Evolutionary conservation across 768 basidiomycete species (phyloP).

Genomic region (Botryobasidium botryosum): DNA sequence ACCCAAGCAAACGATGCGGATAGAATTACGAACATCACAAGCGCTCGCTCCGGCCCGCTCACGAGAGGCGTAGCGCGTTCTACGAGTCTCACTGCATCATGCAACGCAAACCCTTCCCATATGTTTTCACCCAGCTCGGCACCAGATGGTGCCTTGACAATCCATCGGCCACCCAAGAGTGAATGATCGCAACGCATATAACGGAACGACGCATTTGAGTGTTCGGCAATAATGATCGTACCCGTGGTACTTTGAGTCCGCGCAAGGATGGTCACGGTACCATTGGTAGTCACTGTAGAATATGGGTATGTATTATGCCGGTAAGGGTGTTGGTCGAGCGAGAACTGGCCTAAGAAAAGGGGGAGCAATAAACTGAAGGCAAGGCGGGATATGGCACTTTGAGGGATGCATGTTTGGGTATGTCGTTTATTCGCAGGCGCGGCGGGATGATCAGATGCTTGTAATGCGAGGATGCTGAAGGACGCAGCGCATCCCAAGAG

Average conservation of each 20-base stretch:
- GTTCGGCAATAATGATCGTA: slow-evolving; percentile 61
- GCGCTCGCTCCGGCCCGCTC: slow-evolving; percentile 10
- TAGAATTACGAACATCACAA: background rate
- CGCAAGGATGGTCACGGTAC: slow-evolving; percentile 16
- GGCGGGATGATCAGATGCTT: no score
- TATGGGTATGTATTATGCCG: slow-evolving; percentile 32
- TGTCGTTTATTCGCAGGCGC: no score
- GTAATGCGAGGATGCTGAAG: no score
- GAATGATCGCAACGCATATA: slow-evolving; percentile 39
- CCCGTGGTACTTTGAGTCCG: slow-evolving; percentile 36
- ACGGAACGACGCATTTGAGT: slow-evolving; percentile 47
- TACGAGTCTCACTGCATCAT: slow-evolving; percentile 67
- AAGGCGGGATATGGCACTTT: no score
- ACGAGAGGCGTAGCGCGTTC: slow-evolving; percentile 29
- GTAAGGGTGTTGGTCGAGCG: slow-evolving; percentile 18
- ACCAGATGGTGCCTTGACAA: slow-evolving; percentile 8
- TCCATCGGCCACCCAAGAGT: slow-evolving; percentile 59
- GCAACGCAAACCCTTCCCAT: slow-evolving; percentile 68
- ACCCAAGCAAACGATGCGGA: background rate
- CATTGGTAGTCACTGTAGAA: slow-evolving; percentile 3
- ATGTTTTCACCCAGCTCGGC: slow-evolving; percentile 64
- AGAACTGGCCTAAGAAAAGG: no score
- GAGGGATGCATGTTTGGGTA: no score
- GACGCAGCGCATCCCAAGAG: no score
- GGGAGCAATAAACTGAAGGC: no score